These are phyloP conservation scores for Picea sitchensis DNA, from an alignment of 75 land plant species.

Conservation along the genomic window DNA sequence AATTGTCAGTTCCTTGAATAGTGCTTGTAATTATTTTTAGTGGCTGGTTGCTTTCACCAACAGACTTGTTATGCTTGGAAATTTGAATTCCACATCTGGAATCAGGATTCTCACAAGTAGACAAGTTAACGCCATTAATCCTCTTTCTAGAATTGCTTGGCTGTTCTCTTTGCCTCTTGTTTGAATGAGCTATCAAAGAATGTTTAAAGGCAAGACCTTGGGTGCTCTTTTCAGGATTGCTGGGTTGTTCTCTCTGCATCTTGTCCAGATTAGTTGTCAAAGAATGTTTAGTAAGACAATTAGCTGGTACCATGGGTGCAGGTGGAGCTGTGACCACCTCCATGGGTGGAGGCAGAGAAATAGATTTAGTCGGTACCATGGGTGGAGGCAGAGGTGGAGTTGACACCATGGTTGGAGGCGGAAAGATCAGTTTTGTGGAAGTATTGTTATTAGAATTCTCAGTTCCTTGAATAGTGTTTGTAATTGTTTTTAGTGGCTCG, in stretches of 20 bases:
- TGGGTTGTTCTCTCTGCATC: not conserved
- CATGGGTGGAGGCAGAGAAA: constrained; percentile 23
- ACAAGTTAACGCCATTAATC: not conserved
- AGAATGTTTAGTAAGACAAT: too few species aligned
- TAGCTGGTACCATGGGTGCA: constrained; percentile 7
- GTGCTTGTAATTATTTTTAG: not conserved
- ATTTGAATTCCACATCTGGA: constrained; percentile 18
- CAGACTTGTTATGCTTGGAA: constrained; percentile 23
- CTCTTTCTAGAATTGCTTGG: not conserved
- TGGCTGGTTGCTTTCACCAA: constrained; percentile 8
- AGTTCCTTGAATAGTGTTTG: not conserved
- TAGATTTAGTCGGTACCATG: not conserved
- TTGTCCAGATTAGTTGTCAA: constrained; percentile 4
- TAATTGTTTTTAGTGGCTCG: not conserved
- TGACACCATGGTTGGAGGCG: not conserved
- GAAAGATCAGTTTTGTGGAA: constrained; percentile 6
- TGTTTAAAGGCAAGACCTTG: not conserved
- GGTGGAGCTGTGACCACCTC: constrained; percentile 19
- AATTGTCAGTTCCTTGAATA: not conserved
- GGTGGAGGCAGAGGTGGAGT: constrained; percentile 17
- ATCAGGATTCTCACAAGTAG: constrained; percentile 17
- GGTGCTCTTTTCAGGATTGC: not conserved
- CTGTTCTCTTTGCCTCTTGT: not conserved
- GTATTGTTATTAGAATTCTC: constrained; percentile 1
- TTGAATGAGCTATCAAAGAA: not conserved